Percentiles rank a stretch among this genome's conserved stretches.
Conservation (phyloP, 2,329 filamentous ascomycete genomes). For the Ustilaginoidea virens region DNA sequence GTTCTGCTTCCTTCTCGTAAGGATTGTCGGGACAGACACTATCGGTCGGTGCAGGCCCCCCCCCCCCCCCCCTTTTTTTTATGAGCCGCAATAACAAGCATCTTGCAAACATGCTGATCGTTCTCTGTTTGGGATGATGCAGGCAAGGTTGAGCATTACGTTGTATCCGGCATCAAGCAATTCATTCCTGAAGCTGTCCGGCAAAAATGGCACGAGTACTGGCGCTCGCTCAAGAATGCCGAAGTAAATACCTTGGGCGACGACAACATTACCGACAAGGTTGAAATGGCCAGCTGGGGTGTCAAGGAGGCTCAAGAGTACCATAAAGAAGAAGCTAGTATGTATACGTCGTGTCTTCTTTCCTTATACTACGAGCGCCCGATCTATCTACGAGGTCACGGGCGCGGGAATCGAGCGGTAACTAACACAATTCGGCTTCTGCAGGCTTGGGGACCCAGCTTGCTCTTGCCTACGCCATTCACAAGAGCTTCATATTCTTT, state of each 20-base stretch:
- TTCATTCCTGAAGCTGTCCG: slow-evolving; percentile 45
- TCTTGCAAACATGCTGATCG: too few relatives aligned
- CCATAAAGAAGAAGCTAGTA: slow-evolving; percentile 58
- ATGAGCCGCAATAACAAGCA: too few relatives aligned
- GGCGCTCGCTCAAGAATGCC: slow-evolving; percentile 28
- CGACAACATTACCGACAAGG: slow-evolving; percentile 26
- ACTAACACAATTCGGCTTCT: not conserved
- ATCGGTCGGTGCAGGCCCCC: slow-evolving; percentile 44
- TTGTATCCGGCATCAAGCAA: slow-evolving; percentile 43
- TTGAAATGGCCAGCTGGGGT: slow-evolving; percentile 41
- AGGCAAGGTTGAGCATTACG: slow-evolving; percentile 50
- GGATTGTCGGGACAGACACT: slow-evolving; percentile 65
- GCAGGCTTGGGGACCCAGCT: slow-evolving; percentile 62
- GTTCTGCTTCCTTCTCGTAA: slow-evolving; percentile 83
- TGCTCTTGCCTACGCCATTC: slow-evolving; percentile 86
- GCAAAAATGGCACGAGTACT: slow-evolving; percentile 33
- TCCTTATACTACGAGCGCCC: too few relatives aligned
- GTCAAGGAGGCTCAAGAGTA: slow-evolving; percentile 47
- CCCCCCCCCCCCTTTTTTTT: not conserved
- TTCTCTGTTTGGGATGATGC: too few relatives aligned
- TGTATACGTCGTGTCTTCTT: slow-evolving; percentile 21
- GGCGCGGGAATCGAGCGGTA: not conserved
- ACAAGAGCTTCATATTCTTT: slow-evolving; percentile 95
- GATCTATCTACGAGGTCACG: too few relatives aligned
- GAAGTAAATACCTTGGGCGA: slow-evolving; percentile 27